phyloP scores from a whole-genome alignment of 495 filamentous ascomycete species.

The Penicillium subrubescens region DNA sequence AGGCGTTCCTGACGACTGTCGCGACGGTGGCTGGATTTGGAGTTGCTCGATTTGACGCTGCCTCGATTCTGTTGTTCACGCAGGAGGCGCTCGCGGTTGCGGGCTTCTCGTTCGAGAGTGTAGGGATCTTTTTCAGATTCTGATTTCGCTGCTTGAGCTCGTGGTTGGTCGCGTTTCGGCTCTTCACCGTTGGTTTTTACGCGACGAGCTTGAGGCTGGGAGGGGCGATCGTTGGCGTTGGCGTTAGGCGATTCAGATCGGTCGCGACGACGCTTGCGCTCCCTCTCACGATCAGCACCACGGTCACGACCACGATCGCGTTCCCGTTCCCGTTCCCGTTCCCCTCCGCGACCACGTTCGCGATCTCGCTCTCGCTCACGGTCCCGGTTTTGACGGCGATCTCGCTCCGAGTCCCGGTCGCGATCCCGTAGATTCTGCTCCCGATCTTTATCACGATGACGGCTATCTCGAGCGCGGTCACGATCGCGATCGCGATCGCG shows the following conservation, averaged over 20 bases:
- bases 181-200: conserved; percentile 41
- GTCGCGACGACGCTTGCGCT: conserved; percentile 59
- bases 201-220: conserved; percentile 44
- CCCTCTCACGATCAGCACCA: conserved; percentile 45
- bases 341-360: conserved; percentile 37
- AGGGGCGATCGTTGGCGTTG: conserved; percentile 37
- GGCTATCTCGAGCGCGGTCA: conserved; percentile 31
- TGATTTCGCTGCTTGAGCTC: conserved; percentile 12
- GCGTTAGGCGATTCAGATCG: conserved; percentile 44
- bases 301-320: conserved; percentile 39
- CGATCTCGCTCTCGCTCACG: conserved; percentile 41
- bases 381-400: conserved; percentile 36
- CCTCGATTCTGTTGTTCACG: conserved; percentile 78
- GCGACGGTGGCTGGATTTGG: conserved; percentile 50
- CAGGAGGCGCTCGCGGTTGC: conserved; percentile 72
- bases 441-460: conserved; percentile 23
- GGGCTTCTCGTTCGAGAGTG: conserved; percentile 73
- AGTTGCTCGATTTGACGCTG: conserved; percentile 10
- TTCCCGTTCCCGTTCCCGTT: conserved; percentile 32
- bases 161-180: conserved; percentile 20
- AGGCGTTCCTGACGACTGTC: conserved; percentile 55
- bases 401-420: conserved; percentile 25
- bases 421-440: conserved; percentile 23
- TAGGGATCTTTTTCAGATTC: conserved; percentile 65
- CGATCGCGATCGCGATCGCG: conserved; percentile 8